Conservation (phyloP, 2,329 filamentous ascomycete species). For the Davidsoniella virescens region DNA sequence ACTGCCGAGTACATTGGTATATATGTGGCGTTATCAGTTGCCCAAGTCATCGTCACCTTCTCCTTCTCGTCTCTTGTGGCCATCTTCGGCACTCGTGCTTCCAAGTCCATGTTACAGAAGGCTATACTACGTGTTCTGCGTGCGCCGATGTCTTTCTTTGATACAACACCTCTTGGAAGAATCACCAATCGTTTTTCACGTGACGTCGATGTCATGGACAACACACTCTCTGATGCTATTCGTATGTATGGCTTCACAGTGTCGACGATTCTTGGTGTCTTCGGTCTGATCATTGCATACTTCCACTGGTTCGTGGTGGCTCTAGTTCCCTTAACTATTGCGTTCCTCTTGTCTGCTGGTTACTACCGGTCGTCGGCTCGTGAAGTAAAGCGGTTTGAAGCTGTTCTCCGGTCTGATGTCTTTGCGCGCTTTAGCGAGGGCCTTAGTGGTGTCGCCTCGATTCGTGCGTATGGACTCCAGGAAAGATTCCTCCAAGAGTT, state of each 20-base stretch:
- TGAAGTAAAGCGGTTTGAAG: slow-evolving; percentile 87
- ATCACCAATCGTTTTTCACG: slow-evolving; percentile 95
- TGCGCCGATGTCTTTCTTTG: slow-evolving; percentile 80
- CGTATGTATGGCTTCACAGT: slow-evolving; percentile 84
- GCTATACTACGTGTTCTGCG: slow-evolving; percentile 65
- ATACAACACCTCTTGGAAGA: slow-evolving; percentile 84
- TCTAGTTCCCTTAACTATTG: slow-evolving; percentile 46
- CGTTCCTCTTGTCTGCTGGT: slow-evolving; percentile 67
- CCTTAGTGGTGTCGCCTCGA: slow-evolving; percentile 66
- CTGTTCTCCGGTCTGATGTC: slow-evolving; percentile 70
- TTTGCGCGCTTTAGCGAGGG: slow-evolving; percentile 88
- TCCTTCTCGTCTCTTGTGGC: slow-evolving; percentile 64
- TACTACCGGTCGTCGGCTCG: slow-evolving; percentile 87
- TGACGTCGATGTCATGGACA: slow-evolving; percentile 95
- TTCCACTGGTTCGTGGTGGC: slow-evolving; percentile 71
- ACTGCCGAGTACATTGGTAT: slow-evolving; percentile 56
- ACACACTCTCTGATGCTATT: slow-evolving; percentile 73
- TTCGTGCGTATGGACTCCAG: slow-evolving; percentile 76
- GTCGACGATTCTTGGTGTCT: slow-evolving; percentile 66
- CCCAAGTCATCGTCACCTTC: slow-evolving; percentile 64
- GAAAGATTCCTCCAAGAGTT: slow-evolving; percentile 57
- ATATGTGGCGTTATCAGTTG: slow-evolving; percentile 53
- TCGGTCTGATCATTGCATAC: slow-evolving; percentile 83
- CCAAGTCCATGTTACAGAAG: slow-evolving; percentile 62
- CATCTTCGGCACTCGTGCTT: slow-evolving; percentile 63